Conservation (phyloP, 108 stramenopile genomes). For the Skeletonema tropicum region DNA sequence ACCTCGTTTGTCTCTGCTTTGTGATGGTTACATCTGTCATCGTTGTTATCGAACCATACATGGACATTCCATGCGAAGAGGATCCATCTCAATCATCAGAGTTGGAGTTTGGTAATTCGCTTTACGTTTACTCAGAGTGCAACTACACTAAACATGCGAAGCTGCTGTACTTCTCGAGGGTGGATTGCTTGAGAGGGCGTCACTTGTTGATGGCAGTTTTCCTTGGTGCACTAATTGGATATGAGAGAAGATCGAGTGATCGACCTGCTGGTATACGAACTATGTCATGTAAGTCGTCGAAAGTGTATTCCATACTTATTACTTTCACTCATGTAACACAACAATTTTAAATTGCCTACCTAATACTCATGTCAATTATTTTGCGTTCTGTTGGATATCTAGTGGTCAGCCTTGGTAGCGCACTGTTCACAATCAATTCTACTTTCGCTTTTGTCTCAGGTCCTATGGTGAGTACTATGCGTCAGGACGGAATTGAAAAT, state of each 20-base stretch:
- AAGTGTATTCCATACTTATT: too few relatives aligned
- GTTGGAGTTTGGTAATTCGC: slow-evolving; percentile 29
- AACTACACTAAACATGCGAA: slow-evolving; percentile 9
- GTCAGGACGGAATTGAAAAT: neutral
- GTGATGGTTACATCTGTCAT: slow-evolving; percentile 23
- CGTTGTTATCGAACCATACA: slow-evolving; percentile 34
- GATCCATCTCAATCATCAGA: slow-evolving; percentile 18
- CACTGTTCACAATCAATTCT: slow-evolving; percentile 87
- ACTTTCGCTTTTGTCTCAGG: slow-evolving; percentile 83
- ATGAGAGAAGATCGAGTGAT: slow-evolving; percentile 61
- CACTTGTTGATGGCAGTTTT: slow-evolving; percentile 45
- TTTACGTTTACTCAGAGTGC: slow-evolving; percentile 32
- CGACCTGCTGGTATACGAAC: slow-evolving; percentile 77
- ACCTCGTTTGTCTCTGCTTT: slow-evolving; percentile 31
- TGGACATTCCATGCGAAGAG: slow-evolving; percentile 21
- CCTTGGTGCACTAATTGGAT: slow-evolving; percentile 53
- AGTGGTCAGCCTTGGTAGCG: slow-evolving; percentile 84
- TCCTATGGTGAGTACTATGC: slow-evolving; percentile 56
- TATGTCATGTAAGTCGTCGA: slow-evolving; percentile 58
- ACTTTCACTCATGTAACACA: too few relatives aligned
- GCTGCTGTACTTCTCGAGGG: slow-evolving; percentile 35
- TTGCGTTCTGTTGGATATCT: neutral
- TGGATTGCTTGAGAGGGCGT: slow-evolving; percentile 45
- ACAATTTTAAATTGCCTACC: too few relatives aligned
- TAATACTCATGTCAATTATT: neutral